phyloP scores from a whole-genome alignment of 2,329 filamentous ascomycete genomes.

The Arthrobotrys pseudoclavata region DNA sequence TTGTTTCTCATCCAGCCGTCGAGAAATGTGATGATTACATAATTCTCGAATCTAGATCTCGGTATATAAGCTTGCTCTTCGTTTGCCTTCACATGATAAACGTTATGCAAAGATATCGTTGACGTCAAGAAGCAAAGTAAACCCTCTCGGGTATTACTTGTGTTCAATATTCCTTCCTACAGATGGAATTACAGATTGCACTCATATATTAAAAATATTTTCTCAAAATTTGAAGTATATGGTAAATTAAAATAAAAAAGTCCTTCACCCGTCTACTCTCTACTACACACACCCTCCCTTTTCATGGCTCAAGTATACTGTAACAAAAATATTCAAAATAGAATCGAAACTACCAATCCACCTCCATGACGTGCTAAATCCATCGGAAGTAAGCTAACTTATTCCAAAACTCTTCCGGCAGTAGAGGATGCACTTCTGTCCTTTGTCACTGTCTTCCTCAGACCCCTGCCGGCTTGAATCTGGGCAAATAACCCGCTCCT shows the following conservation, averaged over 20 bases:
- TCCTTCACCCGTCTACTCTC: constrained; percentile 5
- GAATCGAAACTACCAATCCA: constrained; percentile 4
- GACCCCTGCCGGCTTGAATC: constrained; percentile 77
- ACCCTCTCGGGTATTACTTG: no score
- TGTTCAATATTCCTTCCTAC: no score
- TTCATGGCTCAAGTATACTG: not conserved
- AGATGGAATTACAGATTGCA: no score
- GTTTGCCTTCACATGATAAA: no score
- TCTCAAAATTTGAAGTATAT: not conserved
- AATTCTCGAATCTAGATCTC: no score
- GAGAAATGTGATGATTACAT: no score
- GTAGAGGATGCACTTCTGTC: constrained; percentile 81
- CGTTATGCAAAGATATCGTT: no score
- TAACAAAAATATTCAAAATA: constrained; percentile 13
- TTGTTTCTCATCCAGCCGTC: no score
- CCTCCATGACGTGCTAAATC: not conserved
- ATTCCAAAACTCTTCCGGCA: constrained; percentile 79
- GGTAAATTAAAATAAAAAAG: not conserved
- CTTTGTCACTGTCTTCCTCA: constrained; percentile 91
- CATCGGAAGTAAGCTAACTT: not conserved
- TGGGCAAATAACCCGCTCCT: constrained; percentile 78
- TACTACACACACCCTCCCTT: no score
- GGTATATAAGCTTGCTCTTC: no score
- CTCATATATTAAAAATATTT: not conserved
- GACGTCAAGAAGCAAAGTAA: no score